A percentile compares a stretch with the other conserved stretches of the same genome.
Conservation (phyloP, 2,329 filamentous ascomycete genomes). For the Emydomyces testavorans region DNA sequence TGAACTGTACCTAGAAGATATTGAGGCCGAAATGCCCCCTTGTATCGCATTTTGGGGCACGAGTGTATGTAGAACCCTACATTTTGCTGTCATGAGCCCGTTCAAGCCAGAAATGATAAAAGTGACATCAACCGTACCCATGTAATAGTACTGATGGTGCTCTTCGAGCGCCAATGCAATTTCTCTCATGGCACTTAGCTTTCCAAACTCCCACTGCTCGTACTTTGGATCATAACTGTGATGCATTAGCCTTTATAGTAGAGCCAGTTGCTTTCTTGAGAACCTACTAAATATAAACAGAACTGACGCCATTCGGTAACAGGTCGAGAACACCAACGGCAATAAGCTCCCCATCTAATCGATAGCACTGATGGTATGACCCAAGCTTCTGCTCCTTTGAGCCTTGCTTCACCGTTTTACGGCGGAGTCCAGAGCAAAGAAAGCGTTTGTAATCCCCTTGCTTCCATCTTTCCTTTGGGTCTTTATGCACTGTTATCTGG, state of each 20-base stretch:
- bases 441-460: conserved; percentile 38
- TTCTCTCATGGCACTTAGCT: conserved; percentile 51
- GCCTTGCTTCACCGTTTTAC: conserved; percentile 27
- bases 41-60: conserved; percentile 43
- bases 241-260: neutral
- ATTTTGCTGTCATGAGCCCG: neutral
- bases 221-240: conserved; percentile 48
- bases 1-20: conserved; percentile 19
- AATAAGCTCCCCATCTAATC: conserved; percentile 39
- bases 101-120: neutral
- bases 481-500: conserved; percentile 37
- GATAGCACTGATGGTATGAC: conserved; percentile 42
- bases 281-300: conserved; percentile 39
- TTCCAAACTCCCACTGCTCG: conserved; percentile 51
- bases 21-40: conserved; percentile 37
- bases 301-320: conserved; percentile 38
- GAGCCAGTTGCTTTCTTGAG: neutral
- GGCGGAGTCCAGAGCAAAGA: conserved; percentile 37
- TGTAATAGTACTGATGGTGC: conserved; percentile 51
- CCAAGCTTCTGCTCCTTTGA: conserved; percentile 36
- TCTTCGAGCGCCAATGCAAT: conserved; percentile 45
- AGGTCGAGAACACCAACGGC: conserved; percentile 41
- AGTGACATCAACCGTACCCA: conserved; percentile 36
- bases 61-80: conserved; percentile 52
- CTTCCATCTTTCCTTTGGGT: conserved; percentile 35